Percentiles rank a stretch among this genome's conserved stretches.
phyloP scores from a whole-genome alignment of 345 rosid genomes.

The thale cress (Arabidopsis thaliana) region DNA sequence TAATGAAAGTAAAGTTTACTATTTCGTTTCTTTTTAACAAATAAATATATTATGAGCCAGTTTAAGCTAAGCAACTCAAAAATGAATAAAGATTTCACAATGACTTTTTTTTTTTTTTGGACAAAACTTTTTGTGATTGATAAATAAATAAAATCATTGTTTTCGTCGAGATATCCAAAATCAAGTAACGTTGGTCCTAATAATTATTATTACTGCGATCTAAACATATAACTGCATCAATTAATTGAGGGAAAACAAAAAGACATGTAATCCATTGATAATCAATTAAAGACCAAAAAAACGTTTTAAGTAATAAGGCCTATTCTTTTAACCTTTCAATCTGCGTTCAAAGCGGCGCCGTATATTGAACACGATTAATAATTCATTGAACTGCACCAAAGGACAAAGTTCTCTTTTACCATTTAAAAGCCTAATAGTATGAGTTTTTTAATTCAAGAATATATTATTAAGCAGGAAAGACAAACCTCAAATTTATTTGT shows the following conservation, averaged over 20 bases:
- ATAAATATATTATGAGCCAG: slow-evolving; percentile 21
- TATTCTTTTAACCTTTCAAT: background rate
- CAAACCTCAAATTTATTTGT: slow-evolving; percentile 25
- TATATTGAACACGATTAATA: slow-evolving; percentile 28
- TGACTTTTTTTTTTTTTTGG: background rate
- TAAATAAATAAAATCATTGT: background rate
- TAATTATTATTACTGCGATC: background rate
- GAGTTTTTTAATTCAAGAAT: background rate
- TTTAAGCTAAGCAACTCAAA: slow-evolving; percentile 21
- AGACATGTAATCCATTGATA: background rate
- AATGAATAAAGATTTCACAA: slow-evolving; percentile 19
- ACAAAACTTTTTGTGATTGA: slow-evolving; percentile 8
- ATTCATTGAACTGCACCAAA: slow-evolving; percentile 30
- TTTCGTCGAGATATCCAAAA: slow-evolving; percentile 7
- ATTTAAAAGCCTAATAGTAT: slow-evolving; percentile 15
- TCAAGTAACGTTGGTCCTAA: background rate
- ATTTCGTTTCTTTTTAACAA: slow-evolving; percentile 3
- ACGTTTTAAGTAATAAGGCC: background rate
- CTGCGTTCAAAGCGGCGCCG: slow-evolving; percentile 40
- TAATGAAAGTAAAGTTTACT: slow-evolving; percentile 15
- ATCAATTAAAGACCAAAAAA: background rate
- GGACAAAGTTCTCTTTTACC: slow-evolving; percentile 38
- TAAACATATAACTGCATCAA: background rate
- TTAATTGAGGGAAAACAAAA: too few relatives aligned
- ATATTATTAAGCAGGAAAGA: slow-evolving; percentile 11